phyloP scores from a whole-genome alignment of 2,329 filamentous ascomycete genomes.

The Aspergillus pseudotamarii region DNA sequence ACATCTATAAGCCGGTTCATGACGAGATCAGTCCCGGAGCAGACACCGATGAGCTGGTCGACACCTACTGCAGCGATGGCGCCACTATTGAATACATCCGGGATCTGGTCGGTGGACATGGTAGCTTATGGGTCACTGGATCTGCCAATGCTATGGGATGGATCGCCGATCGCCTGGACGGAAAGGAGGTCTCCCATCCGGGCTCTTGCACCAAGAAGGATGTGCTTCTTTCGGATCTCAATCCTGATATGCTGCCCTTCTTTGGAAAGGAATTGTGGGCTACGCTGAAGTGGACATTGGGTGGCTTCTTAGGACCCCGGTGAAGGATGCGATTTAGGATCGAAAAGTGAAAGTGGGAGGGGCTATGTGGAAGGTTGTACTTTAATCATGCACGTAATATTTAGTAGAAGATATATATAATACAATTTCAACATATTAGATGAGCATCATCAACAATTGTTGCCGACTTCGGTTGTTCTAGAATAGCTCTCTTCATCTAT shows the following conservation, averaged over 20 bases:
- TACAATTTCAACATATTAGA: no score
- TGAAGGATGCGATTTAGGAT: neutral
- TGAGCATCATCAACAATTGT: no score
- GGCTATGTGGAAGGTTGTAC: neutral
- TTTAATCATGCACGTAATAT: neutral
- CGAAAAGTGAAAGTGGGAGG: rapidly evolving
- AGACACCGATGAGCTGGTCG: slow-evolving; percentile 30
- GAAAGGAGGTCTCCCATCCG: neutral
- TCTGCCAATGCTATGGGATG: slow-evolving; percentile 2
- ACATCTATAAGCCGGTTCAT: slow-evolving; percentile 32
- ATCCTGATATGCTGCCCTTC: neutral
- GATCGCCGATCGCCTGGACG: neutral
- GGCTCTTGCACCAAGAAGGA: neutral
- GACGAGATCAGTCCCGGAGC: slow-evolving; percentile 32
- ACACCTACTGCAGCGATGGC: slow-evolving; percentile 6
- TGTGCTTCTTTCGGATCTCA: neutral
- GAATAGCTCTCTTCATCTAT: no score
- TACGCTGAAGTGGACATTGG: neutral
- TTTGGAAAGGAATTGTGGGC: neutral
- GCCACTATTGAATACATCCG: slow-evolving; percentile 20
- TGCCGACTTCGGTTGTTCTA: no score
- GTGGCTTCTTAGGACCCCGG: neutral
- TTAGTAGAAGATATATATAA: no score
- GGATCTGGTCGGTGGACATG: neutral
- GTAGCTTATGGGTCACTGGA: neutral